Percentiles rank a stretch among this genome's conserved stretches.
phyloP scores from a whole-genome alignment of 768 basidiomycete species.

The Mycena sanguinolenta region DNA sequence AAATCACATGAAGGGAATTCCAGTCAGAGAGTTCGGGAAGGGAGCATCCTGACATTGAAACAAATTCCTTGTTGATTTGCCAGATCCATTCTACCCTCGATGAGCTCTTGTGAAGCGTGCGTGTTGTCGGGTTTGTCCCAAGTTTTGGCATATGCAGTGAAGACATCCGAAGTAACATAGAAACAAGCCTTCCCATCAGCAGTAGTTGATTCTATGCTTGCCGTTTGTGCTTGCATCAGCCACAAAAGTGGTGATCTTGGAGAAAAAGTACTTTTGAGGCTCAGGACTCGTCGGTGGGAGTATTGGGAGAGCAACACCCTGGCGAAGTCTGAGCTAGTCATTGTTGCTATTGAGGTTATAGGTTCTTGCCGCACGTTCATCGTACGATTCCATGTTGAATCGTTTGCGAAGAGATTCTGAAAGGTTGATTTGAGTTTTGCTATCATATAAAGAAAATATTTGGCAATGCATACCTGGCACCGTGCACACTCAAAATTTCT shows the following conservation, averaged over 20 bases:
- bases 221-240: not conserved
- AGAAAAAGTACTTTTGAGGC: conserved; percentile 10
- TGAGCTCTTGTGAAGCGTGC: not conserved
- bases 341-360: not conserved
- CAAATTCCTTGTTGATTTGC: no score
- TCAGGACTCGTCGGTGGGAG: conserved; percentile 9
- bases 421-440: not conserved
- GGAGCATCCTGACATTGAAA: no score
- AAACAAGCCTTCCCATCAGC: conserved; percentile 20
- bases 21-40: no score
- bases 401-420: conserved; percentile 3
- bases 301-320: conserved; percentile 17
- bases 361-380: not conserved
- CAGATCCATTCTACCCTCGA: not conserved
- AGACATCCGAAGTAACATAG: not conserved
- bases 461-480: conserved; percentile 1
- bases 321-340: conserved; percentile 18
- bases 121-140: not conserved
- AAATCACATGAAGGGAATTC: no score
- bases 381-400: conserved; percentile 8
- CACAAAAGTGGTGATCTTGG: not conserved
- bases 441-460: no score
- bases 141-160: not conserved
- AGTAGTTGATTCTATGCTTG: conserved; percentile 4
- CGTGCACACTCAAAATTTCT: conserved; percentile 7